Base-by-base conservation (phyloP, 73 alveolate genomes). In the Stentor roeselii region DNA sequence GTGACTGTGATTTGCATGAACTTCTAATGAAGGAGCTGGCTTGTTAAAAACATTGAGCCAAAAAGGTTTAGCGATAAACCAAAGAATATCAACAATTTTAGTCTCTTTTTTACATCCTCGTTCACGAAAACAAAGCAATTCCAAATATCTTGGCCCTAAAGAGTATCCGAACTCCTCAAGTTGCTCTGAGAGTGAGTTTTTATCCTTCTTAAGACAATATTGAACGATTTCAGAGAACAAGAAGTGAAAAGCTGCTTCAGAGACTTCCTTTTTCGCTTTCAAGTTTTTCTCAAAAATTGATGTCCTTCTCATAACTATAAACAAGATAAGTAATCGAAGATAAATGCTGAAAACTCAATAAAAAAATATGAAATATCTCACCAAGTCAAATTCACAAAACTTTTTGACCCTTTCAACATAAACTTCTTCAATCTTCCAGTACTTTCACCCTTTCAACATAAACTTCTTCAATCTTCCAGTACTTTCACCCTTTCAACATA, bases 111-210 rank as follows among this genome's bases (percentile, higher is more conserved):
- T 76, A 14, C 60, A 39, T 15, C 82, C 21, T 40, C 39, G 32
- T 37, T 76, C 84, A 37, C 84, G 60, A 14, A 76, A 35, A 39
- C 41, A 37, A 15, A 40, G 32, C 14, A 76, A 38, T 3, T 76
- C 84, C 39, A 76, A 35, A 35, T 36, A 39, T 76, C 39, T 34
- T 41, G 39, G 14, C n/a, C 84, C 84, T 34, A 76, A 27, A 39
- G 84, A 67, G 37, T 39, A 76, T 2, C 84, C 84, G 37, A 76
- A 38, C 39, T 76, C 84, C 34, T 76, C 84, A 14, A 76, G 67
- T 40, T 76, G 74, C 15, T 76, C 39, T 76, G 30, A 14, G 36
- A 76, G 84, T 6, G 6, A 36, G 27, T 76, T n/a, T 15, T 34
- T 36, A 76, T 37, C 60, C 14, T 35, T 15, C 35, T 76, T 76